These are phyloP conservation scores for Aspergillus sp. DNA, from an alignment of 2,329 filamentous ascomycete species.

Conservation along the genomic window DNA sequence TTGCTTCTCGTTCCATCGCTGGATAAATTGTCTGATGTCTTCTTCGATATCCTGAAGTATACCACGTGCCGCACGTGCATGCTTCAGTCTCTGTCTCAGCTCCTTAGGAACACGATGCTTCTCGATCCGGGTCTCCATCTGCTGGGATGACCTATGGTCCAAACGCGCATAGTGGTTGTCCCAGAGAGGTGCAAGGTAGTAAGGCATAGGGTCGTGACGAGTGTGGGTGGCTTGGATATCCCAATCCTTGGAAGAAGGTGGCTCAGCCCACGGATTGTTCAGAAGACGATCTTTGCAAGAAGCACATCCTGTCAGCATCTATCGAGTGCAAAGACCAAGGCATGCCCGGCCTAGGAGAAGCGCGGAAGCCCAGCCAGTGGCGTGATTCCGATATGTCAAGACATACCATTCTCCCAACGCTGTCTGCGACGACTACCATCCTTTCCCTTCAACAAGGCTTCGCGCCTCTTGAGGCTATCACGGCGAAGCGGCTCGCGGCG, in stretches of 20 bases:
- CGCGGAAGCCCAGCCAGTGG: neutral
- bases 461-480: constrained; percentile 67
- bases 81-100: constrained; percentile 77
- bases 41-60: constrained; percentile 83
- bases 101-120: constrained; percentile 70
- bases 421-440: constrained; percentile 84
- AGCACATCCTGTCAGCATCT: constrained; percentile 26
- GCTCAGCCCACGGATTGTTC: constrained; percentile 81
- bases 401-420: constrained; percentile 90
- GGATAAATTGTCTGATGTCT: constrained; percentile 75
- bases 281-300: constrained; percentile 71
- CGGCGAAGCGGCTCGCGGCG: constrained; percentile 59
- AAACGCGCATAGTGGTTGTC: constrained; percentile 59
- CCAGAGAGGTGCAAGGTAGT: constrained; percentile 86
- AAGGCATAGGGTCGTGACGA: constrained; percentile 72
- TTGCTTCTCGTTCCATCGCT: constrained; percentile 59
- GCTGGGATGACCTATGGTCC: constrained; percentile 40
- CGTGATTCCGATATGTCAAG: neutral
- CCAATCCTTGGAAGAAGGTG: constrained; percentile 82
- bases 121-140: constrained; percentile 36
- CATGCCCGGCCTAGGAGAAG: neutral
- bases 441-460: constrained; percentile 81
- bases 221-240: constrained; percentile 78
- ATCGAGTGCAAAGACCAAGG: neutral
- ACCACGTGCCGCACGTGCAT: constrained; percentile 71